A percentile compares a stretch with the other conserved stretches of the same genome.
phyloP scores from a whole-genome alignment of 2,329 filamentous ascomycete genomes.

The Talaromyces sp. region DNA sequence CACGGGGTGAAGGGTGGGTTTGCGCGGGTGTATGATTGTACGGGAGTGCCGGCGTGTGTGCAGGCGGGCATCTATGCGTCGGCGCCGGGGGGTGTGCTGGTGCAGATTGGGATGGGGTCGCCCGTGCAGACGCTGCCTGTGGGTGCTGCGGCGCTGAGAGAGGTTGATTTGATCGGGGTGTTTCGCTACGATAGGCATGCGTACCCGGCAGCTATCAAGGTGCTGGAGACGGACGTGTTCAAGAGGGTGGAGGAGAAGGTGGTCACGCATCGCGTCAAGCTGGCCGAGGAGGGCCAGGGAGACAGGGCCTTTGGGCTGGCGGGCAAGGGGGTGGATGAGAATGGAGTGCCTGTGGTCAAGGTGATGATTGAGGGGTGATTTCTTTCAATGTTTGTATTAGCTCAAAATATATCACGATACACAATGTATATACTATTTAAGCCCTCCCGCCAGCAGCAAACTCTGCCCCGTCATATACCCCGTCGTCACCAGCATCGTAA shows the following conservation, averaged over 20 bases:
- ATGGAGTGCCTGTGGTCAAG: constrained; percentile 50
- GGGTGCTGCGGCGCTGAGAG: constrained; percentile 50
- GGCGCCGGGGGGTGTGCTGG: constrained; percentile 45
- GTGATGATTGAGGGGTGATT: constrained; percentile 39
- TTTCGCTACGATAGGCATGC: constrained; percentile 51
- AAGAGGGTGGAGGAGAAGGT: constrained; percentile 46
- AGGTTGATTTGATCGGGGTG: constrained; percentile 54
- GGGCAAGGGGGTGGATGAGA: constrained; percentile 46
- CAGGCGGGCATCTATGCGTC: constrained; percentile 42
- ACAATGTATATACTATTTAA: constrained; percentile 4
- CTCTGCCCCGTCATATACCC: constrained; percentile 57
- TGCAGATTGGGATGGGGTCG: constrained; percentile 55
- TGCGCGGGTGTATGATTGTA: constrained; percentile 42
- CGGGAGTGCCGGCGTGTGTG: constrained; percentile 40
- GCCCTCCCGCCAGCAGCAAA: constrained; percentile 44
- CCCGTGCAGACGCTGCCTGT: constrained; percentile 50
- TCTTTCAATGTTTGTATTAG: not conserved
- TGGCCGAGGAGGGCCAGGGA: constrained; percentile 39
- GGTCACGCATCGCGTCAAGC: constrained; percentile 48
- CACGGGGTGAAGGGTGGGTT: constrained; percentile 29
- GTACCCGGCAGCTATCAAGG: constrained; percentile 50
- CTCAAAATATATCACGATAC: not conserved
- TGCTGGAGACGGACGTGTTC: constrained; percentile 47
- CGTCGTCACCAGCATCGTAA: constrained; percentile 56
- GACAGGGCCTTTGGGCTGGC: constrained; percentile 49